Evolutionary conservation across 2,329 filamentous ascomycete species (phyloP).

Genomic region (Neofusicoccum kwambonambiense): DNA sequence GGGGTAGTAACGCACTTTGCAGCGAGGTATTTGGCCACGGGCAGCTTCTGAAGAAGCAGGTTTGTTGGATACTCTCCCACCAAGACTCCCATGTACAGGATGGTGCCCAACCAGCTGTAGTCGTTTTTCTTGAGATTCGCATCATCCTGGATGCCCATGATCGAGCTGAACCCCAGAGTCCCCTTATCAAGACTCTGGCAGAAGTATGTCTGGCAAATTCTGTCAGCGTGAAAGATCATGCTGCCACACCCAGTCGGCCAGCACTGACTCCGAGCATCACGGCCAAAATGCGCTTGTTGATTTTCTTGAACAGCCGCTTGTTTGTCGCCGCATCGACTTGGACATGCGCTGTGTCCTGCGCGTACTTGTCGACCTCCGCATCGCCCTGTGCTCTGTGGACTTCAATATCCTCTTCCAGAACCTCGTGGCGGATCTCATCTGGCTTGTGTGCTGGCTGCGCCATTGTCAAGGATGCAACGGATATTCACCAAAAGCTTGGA

Average conservation of each 20-base stretch:
- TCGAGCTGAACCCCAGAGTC: conserved; percentile 59
- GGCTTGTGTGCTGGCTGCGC: background rate
- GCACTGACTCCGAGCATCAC: conserved; percentile 20
- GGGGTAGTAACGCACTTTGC: conserved; percentile 32
- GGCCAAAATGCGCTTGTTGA: conserved; percentile 22
- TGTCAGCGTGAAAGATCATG: background rate
- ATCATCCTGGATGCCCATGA: conserved; percentile 62
- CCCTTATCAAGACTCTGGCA: conserved; percentile 64
- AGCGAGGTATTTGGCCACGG: conserved; percentile 60
- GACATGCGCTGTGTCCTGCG: background rate
- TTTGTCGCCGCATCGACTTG: conserved; percentile 22
- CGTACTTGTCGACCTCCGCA: conserved; percentile 2
- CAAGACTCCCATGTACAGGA: conserved; percentile 56
- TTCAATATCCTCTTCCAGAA: background rate
- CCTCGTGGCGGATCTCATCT: background rate
- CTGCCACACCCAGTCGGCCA: background rate
- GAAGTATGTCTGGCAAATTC: conserved; percentile 46
- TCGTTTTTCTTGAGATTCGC: conserved; percentile 57
- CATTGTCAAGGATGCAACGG: background rate
- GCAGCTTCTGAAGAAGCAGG: conserved; percentile 58
- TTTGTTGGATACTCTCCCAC: conserved; percentile 54
- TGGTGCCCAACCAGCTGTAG: conserved; percentile 52
- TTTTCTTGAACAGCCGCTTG: conserved; percentile 22
- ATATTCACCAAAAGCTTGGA: too few relatives aligned
- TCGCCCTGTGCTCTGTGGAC: background rate